Evolutionary conservation across 305 asterid species (phyloP).

Genomic region (Rubia peregrina): DNA sequence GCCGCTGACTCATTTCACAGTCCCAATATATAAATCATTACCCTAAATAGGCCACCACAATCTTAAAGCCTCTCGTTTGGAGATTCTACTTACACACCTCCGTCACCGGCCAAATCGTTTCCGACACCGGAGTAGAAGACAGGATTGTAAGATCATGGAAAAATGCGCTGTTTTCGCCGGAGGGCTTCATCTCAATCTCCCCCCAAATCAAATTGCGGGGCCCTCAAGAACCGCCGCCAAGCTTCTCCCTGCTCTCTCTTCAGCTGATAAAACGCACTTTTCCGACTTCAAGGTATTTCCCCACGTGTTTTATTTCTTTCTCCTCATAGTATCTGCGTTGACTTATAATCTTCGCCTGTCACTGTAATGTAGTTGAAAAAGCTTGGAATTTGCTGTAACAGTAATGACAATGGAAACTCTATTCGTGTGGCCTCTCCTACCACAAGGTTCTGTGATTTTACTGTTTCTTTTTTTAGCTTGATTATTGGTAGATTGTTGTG

Average conservation of each 20-base stretch:
- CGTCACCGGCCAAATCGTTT: neutral
- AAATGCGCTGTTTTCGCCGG: conserved; percentile 52
- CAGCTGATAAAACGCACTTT: conserved; percentile 24
- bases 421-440: conserved; percentile 47
- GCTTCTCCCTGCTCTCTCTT: conserved; percentile 30
- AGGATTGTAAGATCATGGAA: conserved; percentile 30
- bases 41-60: neutral
- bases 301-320: neutral
- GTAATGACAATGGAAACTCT: conserved; percentile 19
- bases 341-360: neutral
- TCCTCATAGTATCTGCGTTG: neutral
- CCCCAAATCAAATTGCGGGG: conserved; percentile 29
- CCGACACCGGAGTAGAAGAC: neutral
- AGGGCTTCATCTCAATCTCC: conserved; percentile 33
- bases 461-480: neutral
- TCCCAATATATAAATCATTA: neutral
- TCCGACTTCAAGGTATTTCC: conserved; percentile 31
- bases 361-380: conserved; percentile 32
- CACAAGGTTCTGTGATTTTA: conserved; percentile 27
- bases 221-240: conserved; percentile 29
- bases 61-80: neutral
- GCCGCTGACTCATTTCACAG: neutral
- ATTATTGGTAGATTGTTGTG: neutral
- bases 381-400: conserved; percentile 29
- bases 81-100: neutral